Conservation (phyloP, 306 rosid species). For the Castanea sativa region DNA sequence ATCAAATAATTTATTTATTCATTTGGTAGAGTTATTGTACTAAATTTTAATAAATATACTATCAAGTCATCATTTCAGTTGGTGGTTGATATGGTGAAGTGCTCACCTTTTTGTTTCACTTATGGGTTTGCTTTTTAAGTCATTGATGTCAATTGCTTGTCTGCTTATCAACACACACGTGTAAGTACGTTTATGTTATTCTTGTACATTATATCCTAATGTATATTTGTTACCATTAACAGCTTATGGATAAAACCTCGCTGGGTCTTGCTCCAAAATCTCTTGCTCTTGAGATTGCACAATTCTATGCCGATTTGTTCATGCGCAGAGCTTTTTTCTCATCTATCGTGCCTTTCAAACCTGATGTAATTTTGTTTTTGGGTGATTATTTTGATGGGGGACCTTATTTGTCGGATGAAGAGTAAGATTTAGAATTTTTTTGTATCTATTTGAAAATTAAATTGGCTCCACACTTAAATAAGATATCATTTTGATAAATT, state of each 20-base stretch:
- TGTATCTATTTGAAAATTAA: background rate
- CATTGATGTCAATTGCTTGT: background rate
- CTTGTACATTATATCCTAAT: conserved; percentile 16
- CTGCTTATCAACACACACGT: background rate
- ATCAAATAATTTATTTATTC: background rate
- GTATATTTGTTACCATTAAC: conserved; percentile 24
- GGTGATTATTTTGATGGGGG: conserved; percentile 93
- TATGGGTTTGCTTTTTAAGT: background rate
- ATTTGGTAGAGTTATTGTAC: background rate
- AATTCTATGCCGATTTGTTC: conserved; percentile 76
- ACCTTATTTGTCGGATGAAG: conserved; percentile 58
- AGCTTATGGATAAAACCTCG: conserved; percentile 86
- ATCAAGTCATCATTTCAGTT: background rate
- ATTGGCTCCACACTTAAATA: conserved; percentile 3
- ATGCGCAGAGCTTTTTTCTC: conserved; percentile 79
- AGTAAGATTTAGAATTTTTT: conserved; percentile 51
- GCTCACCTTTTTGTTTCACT: background rate
- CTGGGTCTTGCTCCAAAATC: conserved; percentile 64
- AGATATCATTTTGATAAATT: conserved; percentile 3
- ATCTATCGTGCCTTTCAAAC: conserved; percentile 64
- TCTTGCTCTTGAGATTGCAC: conserved; percentile 58
- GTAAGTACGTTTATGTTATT: background rate
- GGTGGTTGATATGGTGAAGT: background rate
- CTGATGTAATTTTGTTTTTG: conserved; percentile 66
- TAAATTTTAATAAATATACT: background rate